phyloP scores from a whole-genome alignment of 345 rosid species.

The Syzygium jambos region DNA sequence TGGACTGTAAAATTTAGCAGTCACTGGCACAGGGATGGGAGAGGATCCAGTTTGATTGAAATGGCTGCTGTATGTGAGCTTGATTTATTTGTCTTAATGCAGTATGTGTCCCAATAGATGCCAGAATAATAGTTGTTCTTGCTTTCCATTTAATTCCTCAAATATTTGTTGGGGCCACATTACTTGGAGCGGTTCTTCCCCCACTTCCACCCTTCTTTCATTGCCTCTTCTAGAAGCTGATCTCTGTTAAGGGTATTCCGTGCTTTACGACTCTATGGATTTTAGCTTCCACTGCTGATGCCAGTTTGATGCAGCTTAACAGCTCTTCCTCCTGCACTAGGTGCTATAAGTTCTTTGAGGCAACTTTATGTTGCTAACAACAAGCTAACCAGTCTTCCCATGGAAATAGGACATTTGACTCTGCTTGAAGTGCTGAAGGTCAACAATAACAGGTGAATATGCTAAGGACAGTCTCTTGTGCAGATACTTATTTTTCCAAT shows the following conservation, averaged over 20 bases:
- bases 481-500: background rate
- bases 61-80: background rate
- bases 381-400: constrained; percentile 58
- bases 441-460: constrained; percentile 59
- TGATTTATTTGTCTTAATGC: background rate
- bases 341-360: constrained; percentile 48
- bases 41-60: background rate
- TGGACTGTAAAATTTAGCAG: background rate
- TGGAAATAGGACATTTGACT: constrained; percentile 53
- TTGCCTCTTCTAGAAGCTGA: background rate
- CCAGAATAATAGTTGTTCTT: background rate
- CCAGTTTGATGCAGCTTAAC: constrained; percentile 48
- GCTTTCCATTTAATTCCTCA: background rate
- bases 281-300: background rate
- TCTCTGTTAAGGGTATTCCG: background rate
- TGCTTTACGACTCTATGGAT: background rate
- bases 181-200: background rate
- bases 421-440: constrained; percentile 73
- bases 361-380: constrained; percentile 64
- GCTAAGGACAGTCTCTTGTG: background rate
- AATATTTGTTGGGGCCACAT: background rate
- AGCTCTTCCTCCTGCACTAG: constrained; percentile 47
- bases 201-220: background rate
- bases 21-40: background rate
- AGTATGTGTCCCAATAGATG: background rate